Conservation (phyloP, 2,329 filamentous ascomycete genomes). For the Emydomyces testavorans region DNA sequence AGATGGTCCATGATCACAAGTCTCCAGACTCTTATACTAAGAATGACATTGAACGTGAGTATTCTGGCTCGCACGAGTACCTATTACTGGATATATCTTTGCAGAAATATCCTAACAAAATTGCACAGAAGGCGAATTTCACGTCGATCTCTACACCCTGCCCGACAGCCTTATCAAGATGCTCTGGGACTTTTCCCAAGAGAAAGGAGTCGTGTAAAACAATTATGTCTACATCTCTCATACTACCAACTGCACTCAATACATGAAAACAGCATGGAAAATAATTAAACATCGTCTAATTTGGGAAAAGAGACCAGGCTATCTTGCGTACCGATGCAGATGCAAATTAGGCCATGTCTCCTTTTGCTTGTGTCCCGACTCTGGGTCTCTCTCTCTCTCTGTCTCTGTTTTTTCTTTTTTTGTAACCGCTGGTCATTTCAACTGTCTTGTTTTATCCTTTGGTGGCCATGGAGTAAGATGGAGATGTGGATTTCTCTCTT, state of each 20-base stretch:
- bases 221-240: neutral
- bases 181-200: slow-evolving; percentile 75
- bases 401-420: neutral
- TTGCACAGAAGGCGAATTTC: slow-evolving; percentile 75
- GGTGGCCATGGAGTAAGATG: neutral
- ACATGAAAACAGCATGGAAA: neutral
- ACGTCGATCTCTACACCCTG: slow-evolving; percentile 95
- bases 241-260: neutral
- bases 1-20: slow-evolving; percentile 98
- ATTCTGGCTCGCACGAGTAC: neutral
- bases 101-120: too few relatives aligned
- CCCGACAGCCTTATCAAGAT: slow-evolving; percentile 80
- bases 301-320: neutral
- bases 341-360: slow-evolving; percentile 10
- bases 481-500: neutral
- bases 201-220: slow-evolving; percentile 33
- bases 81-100: neutral
- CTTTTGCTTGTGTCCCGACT: neutral
- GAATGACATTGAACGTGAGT: slow-evolving; percentile 88
- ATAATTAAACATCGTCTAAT: neutral
- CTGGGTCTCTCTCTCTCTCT: neutral
- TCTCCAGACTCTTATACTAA: slow-evolving; percentile 87
- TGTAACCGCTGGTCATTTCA: neutral
- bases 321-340: neutral
- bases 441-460: neutral